A percentile compares a stretch with the other conserved stretches of the same genome.
Conservation (phyloP, 2,329 filamentous ascomycete genomes). For the Fusarium anguioides region DNA sequence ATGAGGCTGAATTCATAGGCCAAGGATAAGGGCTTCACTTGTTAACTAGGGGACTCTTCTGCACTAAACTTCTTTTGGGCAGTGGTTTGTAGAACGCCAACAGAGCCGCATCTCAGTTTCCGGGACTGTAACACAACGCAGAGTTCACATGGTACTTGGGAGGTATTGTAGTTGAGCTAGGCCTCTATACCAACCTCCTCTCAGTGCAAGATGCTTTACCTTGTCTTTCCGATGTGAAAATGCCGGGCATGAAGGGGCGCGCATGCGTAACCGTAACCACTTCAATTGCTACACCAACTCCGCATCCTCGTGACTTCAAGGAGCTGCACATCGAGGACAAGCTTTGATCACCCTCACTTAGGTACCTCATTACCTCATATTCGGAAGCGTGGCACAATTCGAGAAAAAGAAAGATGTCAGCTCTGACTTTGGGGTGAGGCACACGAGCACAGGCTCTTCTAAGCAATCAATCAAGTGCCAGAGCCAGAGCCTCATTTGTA, state of each 20-base stretch:
- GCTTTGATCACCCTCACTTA: not conserved
- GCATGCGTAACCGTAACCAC: not conserved
- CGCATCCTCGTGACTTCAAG: constrained; percentile 1
- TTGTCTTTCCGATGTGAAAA: not conserved
- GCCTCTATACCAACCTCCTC: not conserved
- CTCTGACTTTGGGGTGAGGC: not conserved
- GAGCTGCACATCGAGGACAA: not conserved
- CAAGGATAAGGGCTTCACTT: not conserved
- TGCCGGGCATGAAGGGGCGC: not conserved
- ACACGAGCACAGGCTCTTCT: not conserved
- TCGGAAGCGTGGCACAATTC: not conserved
- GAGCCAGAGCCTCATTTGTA: constrained; percentile 15
- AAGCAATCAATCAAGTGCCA: no score
- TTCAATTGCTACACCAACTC: constrained; percentile 4
- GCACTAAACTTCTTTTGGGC: not conserved
- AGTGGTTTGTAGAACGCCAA: not conserved
- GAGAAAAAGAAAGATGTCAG: not conserved
- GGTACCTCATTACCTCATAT: no score
- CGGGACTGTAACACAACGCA: not conserved
- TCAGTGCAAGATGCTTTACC: not conserved
- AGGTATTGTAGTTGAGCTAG: not conserved
- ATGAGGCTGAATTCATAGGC: not conserved
- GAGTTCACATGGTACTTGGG: not conserved
- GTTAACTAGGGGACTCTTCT: no score
- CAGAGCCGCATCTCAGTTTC: constrained; percentile 4